Conservation (phyloP, 148 eudicot species). For the Drosera capensis region DNA sequence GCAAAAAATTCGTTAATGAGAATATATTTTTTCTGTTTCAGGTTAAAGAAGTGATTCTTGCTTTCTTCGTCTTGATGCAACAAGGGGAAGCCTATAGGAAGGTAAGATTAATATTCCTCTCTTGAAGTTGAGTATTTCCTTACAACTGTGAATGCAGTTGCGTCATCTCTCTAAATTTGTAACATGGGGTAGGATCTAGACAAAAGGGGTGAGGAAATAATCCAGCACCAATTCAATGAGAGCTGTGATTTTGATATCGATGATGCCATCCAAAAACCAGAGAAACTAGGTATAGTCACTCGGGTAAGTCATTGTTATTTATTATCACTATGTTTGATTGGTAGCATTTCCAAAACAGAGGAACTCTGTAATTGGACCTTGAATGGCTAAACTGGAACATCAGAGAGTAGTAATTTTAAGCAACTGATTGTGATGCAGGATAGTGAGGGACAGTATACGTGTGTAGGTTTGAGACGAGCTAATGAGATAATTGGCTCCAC, state of each 20-base stretch:
- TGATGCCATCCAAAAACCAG: conserved; percentile 76
- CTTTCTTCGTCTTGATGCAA: conserved; percentile 88
- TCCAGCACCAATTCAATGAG: conserved; percentile 76
- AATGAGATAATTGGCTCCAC: no score
- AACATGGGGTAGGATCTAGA: conserved; percentile 67
- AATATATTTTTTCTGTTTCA: conserved; percentile 18
- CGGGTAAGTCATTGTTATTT: no score
- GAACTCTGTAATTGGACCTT: no score
- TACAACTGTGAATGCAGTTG: not conserved
- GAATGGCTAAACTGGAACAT: no score
- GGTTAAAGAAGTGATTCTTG: conserved; percentile 88
- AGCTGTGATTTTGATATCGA: conserved; percentile 87
- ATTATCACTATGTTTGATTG: no score
- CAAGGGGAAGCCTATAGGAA: conserved; percentile 77
- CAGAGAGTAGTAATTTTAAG: no score
- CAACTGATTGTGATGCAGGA: no score
- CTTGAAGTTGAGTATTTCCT: not conserved
- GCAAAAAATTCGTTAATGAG: no score
- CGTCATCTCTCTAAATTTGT: not conserved
- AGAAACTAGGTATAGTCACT: conserved; percentile 77
- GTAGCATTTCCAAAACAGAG: no score
- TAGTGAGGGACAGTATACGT: no score
- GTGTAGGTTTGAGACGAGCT: no score
- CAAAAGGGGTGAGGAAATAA: conserved; percentile 58
- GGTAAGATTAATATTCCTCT: conserved; percentile 22